Evolutionary conservation across 805 yeast species (phyloP), one percentile per base, ranked within the genome.

Genomic region (Limtongozyma cylindracea): DNA sequence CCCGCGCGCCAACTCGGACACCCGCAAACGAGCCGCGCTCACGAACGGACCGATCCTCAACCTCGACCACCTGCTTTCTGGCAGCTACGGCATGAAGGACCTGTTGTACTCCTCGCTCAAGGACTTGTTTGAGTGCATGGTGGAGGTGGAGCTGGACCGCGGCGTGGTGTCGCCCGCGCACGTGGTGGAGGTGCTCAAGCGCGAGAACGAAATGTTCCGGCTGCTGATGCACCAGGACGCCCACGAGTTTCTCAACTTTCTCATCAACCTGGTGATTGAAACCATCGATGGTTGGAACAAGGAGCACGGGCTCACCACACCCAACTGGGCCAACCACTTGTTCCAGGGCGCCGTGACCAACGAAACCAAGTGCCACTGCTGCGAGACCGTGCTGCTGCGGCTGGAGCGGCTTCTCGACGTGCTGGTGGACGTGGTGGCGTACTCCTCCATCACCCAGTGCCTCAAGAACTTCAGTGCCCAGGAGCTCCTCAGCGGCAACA

Each of bases 201-300:
- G 60, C 25, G 82, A 76, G 31, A 88, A 84, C 39, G 74, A 68
- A 32, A 49, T 84, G 34, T 88, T 88, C 42, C 54, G 92, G 29
- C 67, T 74, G 19, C 50, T 50, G 31, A 82, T 80, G 93, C 98
- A 88, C 41, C 98, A 88, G 39, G 98, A 88, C 50, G 95, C 96
- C 4, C 98, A 88, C 44, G 98, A 88, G 45, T 88, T 88, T 43
- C 56, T 82, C 38, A 84, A 82, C 40, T 82, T 74, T 37, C 41
- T 82, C 31, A 50, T 88, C 23, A 88, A 88, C 42, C 61, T 49
- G 31, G 52, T 54, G 11, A 47, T 59, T 9, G 80, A 74, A 29
- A 55, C 72, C 10, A 49, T 73, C 22, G 62, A 59, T 13, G 38
- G 30, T 33, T 43, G 47, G 30, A 14, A 31, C 19, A 5, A 6